Conservation (phyloP, 305 asterid genomes). For the Fraxinus greggii region DNA sequence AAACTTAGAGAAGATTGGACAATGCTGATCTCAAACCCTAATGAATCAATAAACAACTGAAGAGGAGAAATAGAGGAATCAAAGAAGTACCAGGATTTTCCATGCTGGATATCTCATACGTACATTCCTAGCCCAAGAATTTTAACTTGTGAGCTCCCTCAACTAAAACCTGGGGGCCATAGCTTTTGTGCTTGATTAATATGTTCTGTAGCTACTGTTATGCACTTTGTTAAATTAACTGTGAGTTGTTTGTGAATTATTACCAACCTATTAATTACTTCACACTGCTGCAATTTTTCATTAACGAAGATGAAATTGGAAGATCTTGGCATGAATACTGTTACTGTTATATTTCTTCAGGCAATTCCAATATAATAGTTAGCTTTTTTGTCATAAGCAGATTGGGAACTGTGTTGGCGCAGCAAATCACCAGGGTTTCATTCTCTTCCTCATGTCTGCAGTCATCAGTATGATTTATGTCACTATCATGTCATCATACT, state of each 20-base stretch:
- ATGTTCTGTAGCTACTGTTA: background rate
- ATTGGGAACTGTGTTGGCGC: conserved; percentile 95
- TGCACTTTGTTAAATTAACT: background rate
- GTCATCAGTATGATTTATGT: conserved; percentile 58
- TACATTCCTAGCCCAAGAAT: background rate
- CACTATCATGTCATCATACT: conserved; percentile 52
- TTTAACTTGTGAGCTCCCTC: background rate
- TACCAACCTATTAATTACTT: background rate
- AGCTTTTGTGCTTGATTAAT: background rate
- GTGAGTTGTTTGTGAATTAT: background rate
- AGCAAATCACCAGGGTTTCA: conserved; percentile 68
- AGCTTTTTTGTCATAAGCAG: conserved; percentile 44
- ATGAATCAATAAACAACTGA: background rate
- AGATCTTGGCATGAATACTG: background rate
- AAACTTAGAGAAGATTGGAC: background rate
- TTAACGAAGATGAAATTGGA: background rate
- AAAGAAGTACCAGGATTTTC: background rate
- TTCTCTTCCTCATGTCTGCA: conserved; percentile 76
- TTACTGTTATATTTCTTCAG: background rate
- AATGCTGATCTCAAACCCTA: background rate
- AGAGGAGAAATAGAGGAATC: background rate
- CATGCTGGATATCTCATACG: background rate
- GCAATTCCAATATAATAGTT: conserved; percentile 16
- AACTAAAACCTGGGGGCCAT: background rate
- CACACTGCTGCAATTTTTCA: background rate